A percentile compares a stretch with the other conserved stretches of the same genome.
Evolutionary conservation across 78 protist genomes (phyloP).

Genomic region (Protostelium mycophagum): DNA sequence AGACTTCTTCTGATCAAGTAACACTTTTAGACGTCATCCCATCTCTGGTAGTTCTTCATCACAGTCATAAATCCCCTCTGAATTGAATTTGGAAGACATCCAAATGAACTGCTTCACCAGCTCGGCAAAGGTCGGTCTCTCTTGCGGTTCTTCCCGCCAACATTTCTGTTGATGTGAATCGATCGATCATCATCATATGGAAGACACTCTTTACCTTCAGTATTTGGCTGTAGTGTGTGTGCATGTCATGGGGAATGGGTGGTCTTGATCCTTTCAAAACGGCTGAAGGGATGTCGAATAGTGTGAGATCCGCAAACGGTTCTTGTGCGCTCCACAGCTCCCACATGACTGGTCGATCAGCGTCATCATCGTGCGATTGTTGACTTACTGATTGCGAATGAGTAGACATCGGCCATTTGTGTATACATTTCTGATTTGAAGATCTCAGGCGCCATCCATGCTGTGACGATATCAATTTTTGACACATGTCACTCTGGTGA

Average conservation of each 20-base stretch:
- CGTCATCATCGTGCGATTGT: constrained; percentile 13
- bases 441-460: constrained; percentile 58
- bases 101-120: not conserved
- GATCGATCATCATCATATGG: not conserved
- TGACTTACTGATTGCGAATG: constrained; percentile 42
- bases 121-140: constrained; percentile 54
- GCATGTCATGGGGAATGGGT: constrained; percentile 31
- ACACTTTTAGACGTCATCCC: too few species aligned
- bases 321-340: constrained; percentile 7
- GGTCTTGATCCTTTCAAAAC: constrained; percentile 49
- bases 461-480: constrained; percentile 19
- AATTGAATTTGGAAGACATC: not conserved
- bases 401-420: constrained; percentile 49
- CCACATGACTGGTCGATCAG: not conserved
- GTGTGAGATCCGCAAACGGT: constrained; percentile 30
- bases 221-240: constrained; percentile 17
- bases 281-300: constrained; percentile 45
- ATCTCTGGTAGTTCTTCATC: too few species aligned
- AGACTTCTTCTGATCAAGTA: too few species aligned
- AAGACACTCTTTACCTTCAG: constrained; percentile 6
- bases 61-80: not conserved
- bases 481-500: too few species aligned
- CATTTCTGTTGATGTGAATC: constrained; percentile 12
- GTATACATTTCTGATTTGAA: constrained; percentile 47
- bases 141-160: constrained; percentile 47